A percentile compares a stretch with the other conserved stretches of the same genome.
phyloP scores from a whole-genome alignment of 2,329 filamentous ascomycete genomes.

The Penicillium oxalicum region DNA sequence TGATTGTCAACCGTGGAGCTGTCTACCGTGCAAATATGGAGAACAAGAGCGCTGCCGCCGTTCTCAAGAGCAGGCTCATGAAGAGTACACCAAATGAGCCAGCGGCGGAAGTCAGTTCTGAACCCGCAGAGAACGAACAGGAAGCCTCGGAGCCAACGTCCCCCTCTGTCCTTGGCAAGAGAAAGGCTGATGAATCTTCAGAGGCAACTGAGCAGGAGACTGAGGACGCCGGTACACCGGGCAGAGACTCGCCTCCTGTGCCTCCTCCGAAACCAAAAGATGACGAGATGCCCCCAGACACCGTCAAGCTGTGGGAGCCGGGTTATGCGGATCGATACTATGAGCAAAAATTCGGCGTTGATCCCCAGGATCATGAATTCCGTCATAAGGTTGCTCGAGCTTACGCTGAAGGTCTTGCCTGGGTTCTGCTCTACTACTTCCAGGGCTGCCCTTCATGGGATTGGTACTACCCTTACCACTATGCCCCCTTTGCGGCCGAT shows the following conservation, averaged over 20 bases:
- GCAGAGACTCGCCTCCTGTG: conserved; percentile 51
- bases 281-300: conserved; percentile 67
- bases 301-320: conserved; percentile 86
- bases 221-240: conserved; percentile 51
- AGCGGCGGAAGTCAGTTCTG: conserved; percentile 19
- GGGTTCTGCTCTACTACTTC: conserved; percentile 96
- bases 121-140: conserved; percentile 20
- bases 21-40: conserved; percentile 66
- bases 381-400: conserved; percentile 79
- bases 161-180: conserved; percentile 33
- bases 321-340: conserved; percentile 96
- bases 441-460: conserved; percentile 98
- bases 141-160: conserved; percentile 25
- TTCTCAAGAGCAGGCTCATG: conserved; percentile 74
- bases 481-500: conserved; percentile 93
- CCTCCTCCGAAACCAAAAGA: conserved; percentile 48
- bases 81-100: conserved; percentile 23
- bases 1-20: conserved; percentile 70
- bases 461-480: conserved; percentile 98
- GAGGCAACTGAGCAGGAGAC: conserved; percentile 30
- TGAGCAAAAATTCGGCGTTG: conserved; percentile 87
- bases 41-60: conserved; percentile 91
- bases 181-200: conserved; percentile 66
- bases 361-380: conserved; percentile 75
- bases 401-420: conserved; percentile 92